Evolutionary conservation across 1,284 basidiomycete genomes (phyloP).

Genomic region (Porphyrellus sp.): DNA sequence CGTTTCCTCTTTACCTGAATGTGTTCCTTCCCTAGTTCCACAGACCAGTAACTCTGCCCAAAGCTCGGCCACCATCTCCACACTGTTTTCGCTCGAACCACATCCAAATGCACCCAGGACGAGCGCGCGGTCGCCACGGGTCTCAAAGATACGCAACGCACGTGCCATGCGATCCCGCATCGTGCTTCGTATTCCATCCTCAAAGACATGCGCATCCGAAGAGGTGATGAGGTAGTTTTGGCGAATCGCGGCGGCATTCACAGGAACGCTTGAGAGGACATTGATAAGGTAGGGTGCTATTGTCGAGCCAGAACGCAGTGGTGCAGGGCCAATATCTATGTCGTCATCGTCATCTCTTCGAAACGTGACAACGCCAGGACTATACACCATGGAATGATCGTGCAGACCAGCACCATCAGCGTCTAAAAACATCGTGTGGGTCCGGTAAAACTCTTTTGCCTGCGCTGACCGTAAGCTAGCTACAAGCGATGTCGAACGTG

Average conservation of each 20-base stretch:
- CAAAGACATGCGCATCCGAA: slow-evolving; percentile 36
- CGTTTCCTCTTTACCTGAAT: slow-evolving; percentile 19
- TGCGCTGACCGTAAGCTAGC: slow-evolving; percentile 40
- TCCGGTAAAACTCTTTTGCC: slow-evolving; percentile 43
- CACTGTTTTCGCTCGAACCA: slow-evolving; percentile 42
- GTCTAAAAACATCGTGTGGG: slow-evolving; percentile 37
- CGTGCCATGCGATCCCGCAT: slow-evolving; percentile 40
- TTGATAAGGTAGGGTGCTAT: slow-evolving; percentile 45
- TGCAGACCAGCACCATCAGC: slow-evolving; percentile 41
- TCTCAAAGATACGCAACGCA: slow-evolving; percentile 45
- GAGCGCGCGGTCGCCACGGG: slow-evolving; percentile 41
- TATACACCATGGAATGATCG: slow-evolving; percentile 50
- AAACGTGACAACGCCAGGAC: slow-evolving; percentile 47
- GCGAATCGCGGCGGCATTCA: slow-evolving; percentile 44
- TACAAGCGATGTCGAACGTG: slow-evolving; percentile 45
- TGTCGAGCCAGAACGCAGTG: slow-evolving; percentile 18
- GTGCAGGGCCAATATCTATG: slow-evolving; percentile 8
- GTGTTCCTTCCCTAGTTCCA: slow-evolving; percentile 30
- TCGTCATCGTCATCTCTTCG: slow-evolving; percentile 41
- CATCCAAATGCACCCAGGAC: slow-evolving; percentile 51
- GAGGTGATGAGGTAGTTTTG: slow-evolving; percentile 39
- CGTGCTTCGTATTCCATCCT: slow-evolving; percentile 40
- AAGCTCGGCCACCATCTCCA: slow-evolving; percentile 41
- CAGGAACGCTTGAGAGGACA: slow-evolving; percentile 45
- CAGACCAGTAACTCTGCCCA: slow-evolving; percentile 49